Evolutionary conservation across 2,329 filamentous ascomycete species (phyloP).

Genomic region (Berkeleyomyces rouxiae): DNA sequence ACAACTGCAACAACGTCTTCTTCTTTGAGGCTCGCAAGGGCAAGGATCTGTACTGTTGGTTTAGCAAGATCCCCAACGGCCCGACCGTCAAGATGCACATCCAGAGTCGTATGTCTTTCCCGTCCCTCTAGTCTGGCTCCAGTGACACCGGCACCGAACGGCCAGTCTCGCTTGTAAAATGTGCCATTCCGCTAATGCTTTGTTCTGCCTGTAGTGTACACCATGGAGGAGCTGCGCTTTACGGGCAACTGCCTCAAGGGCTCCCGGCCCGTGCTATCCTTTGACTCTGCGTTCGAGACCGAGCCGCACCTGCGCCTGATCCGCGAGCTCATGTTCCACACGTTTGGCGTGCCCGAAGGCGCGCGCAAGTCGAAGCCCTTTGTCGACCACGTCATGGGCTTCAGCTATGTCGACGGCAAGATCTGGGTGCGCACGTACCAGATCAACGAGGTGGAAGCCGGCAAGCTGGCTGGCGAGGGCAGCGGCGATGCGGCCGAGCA

Average conservation of each 20-base stretch:
- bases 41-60: constrained; percentile 87
- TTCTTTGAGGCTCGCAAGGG: constrained; percentile 94
- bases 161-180: not conserved
- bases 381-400: constrained; percentile 84
- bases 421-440: constrained; percentile 96
- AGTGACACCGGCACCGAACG: not conserved
- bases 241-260: constrained; percentile 94
- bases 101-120: constrained; percentile 45
- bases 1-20: constrained; percentile 86
- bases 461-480: constrained; percentile 23
- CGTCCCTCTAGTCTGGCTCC: not conserved
- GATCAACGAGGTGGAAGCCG: constrained; percentile 60
- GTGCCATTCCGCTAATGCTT: not conserved
- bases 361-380: constrained; percentile 89
- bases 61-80: constrained; percentile 68
- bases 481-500: constrained; percentile 22
- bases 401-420: constrained; percentile 80
- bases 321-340: constrained; percentile 77
- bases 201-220: constrained; percentile 46
- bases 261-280: constrained; percentile 76
- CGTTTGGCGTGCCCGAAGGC: constrained; percentile 80
- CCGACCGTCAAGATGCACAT: constrained; percentile 52
- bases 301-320: constrained; percentile 67
- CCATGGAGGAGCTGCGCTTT: constrained; percentile 93
- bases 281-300: constrained; percentile 72